phyloP scores from a whole-genome alignment of 192 early-diverging fungal species.

The Coemansia biformis region DNA sequence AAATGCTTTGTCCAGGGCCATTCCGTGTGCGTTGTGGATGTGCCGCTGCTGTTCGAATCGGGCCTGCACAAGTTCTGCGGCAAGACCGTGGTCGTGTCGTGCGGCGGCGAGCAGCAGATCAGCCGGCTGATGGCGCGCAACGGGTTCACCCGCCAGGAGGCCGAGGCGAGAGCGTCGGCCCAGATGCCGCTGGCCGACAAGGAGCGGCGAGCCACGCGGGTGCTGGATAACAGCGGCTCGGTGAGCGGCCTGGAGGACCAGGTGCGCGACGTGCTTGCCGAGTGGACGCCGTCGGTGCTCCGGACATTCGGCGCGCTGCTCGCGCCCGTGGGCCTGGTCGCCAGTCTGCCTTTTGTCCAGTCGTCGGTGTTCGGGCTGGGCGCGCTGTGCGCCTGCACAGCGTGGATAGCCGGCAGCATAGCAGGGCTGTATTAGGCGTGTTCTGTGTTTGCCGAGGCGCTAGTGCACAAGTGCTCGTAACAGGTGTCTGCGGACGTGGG shows the following conservation, averaged over 20 bases:
- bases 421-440: not conserved
- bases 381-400: conserved; percentile 24
- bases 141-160: conserved; percentile 49
- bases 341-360: conserved; percentile 19
- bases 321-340: conserved; percentile 25
- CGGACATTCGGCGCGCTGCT: conserved; percentile 20
- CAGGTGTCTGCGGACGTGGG: too few species aligned
- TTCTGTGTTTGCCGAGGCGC: not conserved
- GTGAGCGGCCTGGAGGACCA: conserved; percentile 40
- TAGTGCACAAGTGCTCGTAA: too few species aligned
- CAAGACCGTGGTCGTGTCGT: conserved; percentile 68
- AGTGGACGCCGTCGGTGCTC: conserved; percentile 28
- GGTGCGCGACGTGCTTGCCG: conserved; percentile 11
- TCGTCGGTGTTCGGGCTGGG: conserved; percentile 14
- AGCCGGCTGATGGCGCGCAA: conserved; percentile 71
- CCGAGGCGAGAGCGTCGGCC: conserved; percentile 68
- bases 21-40: conserved; percentile 76
- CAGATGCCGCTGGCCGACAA: conserved; percentile 85
- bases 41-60: conserved; percentile 88
- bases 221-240: conserved; percentile 79
- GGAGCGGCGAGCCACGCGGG: conserved; percentile 64
- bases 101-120: conserved; percentile 68
- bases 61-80: conserved; percentile 69
- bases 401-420: conserved; percentile 15
- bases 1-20: conserved; percentile 65